phyloP scores from a whole-genome alignment of 2,329 filamentous ascomycete genomes.

The Neonectria neomacrospora region DNA sequence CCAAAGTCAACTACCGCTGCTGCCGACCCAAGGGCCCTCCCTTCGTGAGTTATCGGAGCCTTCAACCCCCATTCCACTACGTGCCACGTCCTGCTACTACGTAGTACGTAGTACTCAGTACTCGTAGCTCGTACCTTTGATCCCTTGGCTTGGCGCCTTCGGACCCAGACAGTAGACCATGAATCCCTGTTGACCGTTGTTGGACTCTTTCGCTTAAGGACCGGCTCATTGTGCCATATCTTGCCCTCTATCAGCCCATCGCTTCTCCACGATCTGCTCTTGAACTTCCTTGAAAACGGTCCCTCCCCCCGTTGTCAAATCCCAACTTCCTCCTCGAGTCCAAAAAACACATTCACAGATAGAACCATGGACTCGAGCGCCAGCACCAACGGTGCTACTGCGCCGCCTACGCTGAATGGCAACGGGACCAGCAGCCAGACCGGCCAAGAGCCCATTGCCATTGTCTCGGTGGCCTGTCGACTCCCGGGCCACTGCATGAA shows the following conservation, averaged over 20 bases:
- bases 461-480: constrained; percentile 56
- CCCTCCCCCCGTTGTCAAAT: constrained; percentile 13
- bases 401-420: constrained; percentile 9
- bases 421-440: constrained; percentile 1
- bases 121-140: not conserved
- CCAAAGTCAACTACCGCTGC: constrained; percentile 11
- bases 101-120: not conserved
- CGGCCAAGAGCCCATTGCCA: constrained; percentile 48
- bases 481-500: constrained; percentile 52
- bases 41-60: constrained; percentile 5
- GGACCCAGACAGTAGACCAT: constrained; percentile 6
- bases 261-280: constrained; percentile 15
- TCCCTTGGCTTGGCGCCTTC: constrained; percentile 4
- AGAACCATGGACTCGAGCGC: constrained; percentile 1
- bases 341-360: not conserved
- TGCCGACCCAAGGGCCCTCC: constrained; percentile 15
- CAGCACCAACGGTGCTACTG: not conserved
- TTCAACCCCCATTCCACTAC: not conserved
- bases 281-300: constrained; percentile 19
- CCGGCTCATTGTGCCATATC: constrained; percentile 20
- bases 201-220: constrained; percentile 18
- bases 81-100: not conserved
- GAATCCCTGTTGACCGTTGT: constrained; percentile 9
- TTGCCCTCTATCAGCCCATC: constrained; percentile 17
- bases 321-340: not conserved